Evolutionary conservation across 2,329 filamentous ascomycete genomes (phyloP).

Genomic region (Diaporthe destruens): DNA sequence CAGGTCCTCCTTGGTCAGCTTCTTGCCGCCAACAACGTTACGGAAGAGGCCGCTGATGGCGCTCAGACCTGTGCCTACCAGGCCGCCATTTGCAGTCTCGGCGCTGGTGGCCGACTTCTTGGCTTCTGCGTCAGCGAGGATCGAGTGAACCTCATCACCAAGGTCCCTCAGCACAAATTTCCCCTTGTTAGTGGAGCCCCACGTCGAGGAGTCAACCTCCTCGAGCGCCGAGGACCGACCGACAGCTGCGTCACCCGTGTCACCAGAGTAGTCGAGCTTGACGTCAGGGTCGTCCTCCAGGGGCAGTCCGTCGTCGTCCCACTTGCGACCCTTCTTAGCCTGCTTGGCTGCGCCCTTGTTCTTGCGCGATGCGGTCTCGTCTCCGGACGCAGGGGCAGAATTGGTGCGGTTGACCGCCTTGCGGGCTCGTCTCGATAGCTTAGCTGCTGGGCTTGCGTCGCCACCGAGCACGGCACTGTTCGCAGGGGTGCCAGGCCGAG

Average conservation of each 20-base stretch:
- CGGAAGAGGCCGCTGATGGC: constrained; percentile 91
- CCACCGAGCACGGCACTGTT: constrained; percentile 78
- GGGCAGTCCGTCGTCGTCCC: constrained; percentile 89
- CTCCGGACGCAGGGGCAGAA: constrained; percentile 81
- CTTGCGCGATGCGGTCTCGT: constrained; percentile 76
- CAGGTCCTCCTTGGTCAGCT: constrained; percentile 87
- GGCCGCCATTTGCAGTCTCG: constrained; percentile 66
- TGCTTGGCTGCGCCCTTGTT: constrained; percentile 67
- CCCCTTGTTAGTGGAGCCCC: constrained; percentile 90
- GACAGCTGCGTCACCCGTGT: constrained; percentile 63
- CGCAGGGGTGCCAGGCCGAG: constrained; percentile 82
- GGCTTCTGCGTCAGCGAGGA: constrained; percentile 83
- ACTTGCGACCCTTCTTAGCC: constrained; percentile 88
- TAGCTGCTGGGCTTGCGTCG: constrained; percentile 73
- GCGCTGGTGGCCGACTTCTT: constrained; percentile 62
- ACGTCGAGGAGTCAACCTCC: constrained; percentile 81
- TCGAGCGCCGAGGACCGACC: constrained; percentile 74
- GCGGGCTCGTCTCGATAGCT: constrained; percentile 84
- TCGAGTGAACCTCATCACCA: constrained; percentile 92
- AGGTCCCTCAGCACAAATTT: constrained; percentile 95
- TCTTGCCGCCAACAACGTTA: constrained; percentile 95
- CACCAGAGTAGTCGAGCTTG: constrained; percentile 90
- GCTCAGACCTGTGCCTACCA: constrained; percentile 84
- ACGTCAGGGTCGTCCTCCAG: constrained; percentile 85
- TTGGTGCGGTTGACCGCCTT: constrained; percentile 75